Evolutionary conservation across 768 basidiomycete species (phyloP).

Genomic region (Boletus coccyginus): DNA sequence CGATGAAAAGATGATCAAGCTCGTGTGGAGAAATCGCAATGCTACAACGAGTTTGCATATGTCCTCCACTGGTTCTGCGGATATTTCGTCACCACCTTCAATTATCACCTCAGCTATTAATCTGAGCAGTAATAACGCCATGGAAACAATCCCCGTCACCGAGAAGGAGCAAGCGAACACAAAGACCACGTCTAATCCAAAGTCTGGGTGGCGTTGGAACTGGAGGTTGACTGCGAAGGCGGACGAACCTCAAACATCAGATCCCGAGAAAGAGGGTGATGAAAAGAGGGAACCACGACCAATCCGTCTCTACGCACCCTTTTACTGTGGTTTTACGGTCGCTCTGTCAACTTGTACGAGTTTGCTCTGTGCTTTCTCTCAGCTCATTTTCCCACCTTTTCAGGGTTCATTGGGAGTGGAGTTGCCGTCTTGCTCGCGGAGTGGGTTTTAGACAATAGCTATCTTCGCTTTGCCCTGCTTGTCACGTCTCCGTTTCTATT

Average conservation of each 20-base stretch:
- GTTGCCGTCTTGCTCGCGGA: slow-evolving; percentile 58
- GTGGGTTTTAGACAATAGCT: slow-evolving; percentile 60
- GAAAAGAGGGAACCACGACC: slow-evolving; percentile 37
- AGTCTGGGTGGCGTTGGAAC: slow-evolving; percentile 35
- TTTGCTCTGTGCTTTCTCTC: slow-evolving; percentile 6
- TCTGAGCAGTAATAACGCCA: slow-evolving; percentile 42
- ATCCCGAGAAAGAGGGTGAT: slow-evolving; percentile 52
- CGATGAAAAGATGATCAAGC: slow-evolving; percentile 75
- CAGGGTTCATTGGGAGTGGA: slow-evolving; percentile 75
- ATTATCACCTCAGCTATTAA: slow-evolving; percentile 51
- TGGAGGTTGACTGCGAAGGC: slow-evolving; percentile 41
- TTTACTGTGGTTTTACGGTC: slow-evolving; percentile 66
- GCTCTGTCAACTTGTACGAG: slow-evolving; percentile 61
- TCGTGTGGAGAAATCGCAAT: slow-evolving; percentile 64
- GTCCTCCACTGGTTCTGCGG: slow-evolving; percentile 24
- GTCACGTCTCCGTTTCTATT: slow-evolving; percentile 67
- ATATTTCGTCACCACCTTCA: slow-evolving; percentile 43
- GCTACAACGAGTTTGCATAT: slow-evolving; percentile 8
- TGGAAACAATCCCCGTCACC: slow-evolving; percentile 22
- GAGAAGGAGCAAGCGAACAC: slow-evolving; percentile 10
- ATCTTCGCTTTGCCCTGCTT: slow-evolving; percentile 62
- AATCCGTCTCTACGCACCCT: slow-evolving; percentile 64
- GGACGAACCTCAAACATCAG: slow-evolving; percentile 9
- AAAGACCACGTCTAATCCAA: neutral
- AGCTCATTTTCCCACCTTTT: neutral